Evolutionary conservation across 164 flowering plant species (phyloP).

Genomic region (Amborella trichopoda): DNA sequence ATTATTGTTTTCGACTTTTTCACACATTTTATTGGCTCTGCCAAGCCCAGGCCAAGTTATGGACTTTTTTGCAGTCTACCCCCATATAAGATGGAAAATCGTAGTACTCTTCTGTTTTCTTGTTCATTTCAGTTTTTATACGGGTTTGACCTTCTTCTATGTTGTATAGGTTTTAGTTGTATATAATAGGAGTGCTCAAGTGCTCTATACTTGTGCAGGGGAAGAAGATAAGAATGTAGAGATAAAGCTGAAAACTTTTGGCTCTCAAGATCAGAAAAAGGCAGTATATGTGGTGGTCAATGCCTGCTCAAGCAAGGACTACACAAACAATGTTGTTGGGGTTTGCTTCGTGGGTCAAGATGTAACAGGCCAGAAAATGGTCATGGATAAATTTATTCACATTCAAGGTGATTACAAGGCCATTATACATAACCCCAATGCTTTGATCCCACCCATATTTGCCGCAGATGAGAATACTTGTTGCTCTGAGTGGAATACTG

Average conservation of each 20-base stretch:
- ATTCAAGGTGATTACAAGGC: slow-evolving; percentile 97
- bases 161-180: neutral
- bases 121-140: neutral
- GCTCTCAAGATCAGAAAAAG: slow-evolving; percentile 28
- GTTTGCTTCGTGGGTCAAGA: slow-evolving; percentile 99
- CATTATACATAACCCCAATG: slow-evolving; percentile 86
- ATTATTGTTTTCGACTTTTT: no score
- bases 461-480: slow-evolving; percentile 84
- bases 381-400: slow-evolving; percentile 87
- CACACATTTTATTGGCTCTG: no score
- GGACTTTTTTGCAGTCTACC: no score
- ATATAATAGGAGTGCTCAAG: no score
- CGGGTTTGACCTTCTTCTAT: neutral
- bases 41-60: no score
- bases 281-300: slow-evolving; percentile 79
- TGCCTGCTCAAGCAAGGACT: slow-evolving; percentile 92
- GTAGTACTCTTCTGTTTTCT: no score
- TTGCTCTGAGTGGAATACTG: slow-evolving; percentile 97
- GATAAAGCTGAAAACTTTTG: slow-evolving; percentile 79
- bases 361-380: slow-evolving; percentile 79
- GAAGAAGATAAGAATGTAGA: slow-evolving; percentile 93
- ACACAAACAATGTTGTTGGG: slow-evolving; percentile 68
- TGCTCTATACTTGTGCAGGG: slow-evolving; percentile 79
- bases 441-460: slow-evolving; percentile 97
- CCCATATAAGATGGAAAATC: no score